phyloP scores from a whole-genome alignment of 805 yeast genomes.

The Metschnikowia borealis region DNA sequence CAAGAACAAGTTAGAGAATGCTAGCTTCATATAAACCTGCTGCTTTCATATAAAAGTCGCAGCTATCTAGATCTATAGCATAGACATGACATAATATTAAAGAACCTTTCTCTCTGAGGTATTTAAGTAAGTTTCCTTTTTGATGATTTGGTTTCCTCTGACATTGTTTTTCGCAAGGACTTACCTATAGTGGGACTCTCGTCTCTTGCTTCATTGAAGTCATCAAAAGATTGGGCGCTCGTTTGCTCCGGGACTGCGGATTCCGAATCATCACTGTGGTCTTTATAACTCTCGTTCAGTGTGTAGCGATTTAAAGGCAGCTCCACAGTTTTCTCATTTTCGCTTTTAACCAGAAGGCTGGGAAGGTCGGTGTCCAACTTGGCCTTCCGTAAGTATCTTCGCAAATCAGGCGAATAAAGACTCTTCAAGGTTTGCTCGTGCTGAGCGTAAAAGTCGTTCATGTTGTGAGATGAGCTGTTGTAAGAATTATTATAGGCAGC shows the following conservation, averaged over 20 bases:
- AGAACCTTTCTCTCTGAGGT: no score
- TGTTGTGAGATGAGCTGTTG: constrained; percentile 15
- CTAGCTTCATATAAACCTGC: no score
- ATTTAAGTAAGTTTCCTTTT: neutral
- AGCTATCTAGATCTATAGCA: neutral
- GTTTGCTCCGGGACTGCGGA: neutral
- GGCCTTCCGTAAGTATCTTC: constrained; percentile 8
- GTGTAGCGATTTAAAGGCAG: neutral
- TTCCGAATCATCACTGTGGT: constrained; percentile 2
- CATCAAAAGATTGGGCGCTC: neutral
- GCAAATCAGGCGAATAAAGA: constrained; percentile 25
- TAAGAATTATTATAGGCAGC: constrained; percentile 11
- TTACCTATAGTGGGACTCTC: neutral
- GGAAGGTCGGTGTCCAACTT: constrained; percentile 6
- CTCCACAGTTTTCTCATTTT: neutral
- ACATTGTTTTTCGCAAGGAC: neutral
- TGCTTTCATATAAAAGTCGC: no score
- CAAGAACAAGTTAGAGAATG: neutral
- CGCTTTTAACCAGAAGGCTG: neutral
- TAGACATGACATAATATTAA: no score
- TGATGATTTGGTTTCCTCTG: neutral
- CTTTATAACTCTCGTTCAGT: neutral
- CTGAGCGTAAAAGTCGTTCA: constrained; percentile 17
- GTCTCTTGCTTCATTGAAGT: neutral
- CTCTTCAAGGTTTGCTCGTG: constrained; percentile 15